Conservation (phyloP, 306 rosid genomes). For the Phaseolus lunatus region DNA sequence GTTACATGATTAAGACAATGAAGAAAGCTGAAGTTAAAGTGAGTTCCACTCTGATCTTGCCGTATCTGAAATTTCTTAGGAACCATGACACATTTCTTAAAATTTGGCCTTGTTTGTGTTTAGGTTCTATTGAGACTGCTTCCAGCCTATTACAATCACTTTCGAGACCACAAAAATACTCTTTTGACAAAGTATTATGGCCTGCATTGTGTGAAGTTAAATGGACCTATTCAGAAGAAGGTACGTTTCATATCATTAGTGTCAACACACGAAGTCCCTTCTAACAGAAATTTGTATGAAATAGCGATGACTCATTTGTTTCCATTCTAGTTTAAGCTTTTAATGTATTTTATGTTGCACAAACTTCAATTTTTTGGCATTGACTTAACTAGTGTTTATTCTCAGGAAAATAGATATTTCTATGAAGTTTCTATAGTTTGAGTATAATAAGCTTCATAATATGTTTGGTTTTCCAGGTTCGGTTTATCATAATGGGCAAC, state of each 20-base stretch:
- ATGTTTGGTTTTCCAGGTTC: constrained; percentile 63
- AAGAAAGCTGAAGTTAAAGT: constrained; percentile 93
- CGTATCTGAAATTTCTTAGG: constrained; percentile 27
- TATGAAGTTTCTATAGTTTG: not conserved
- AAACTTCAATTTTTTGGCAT: constrained; percentile 1
- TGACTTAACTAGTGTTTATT: constrained; percentile 11
- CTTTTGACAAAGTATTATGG: constrained; percentile 87
- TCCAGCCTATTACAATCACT: constrained; percentile 82
- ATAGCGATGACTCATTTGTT: not conserved
- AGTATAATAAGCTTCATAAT: not conserved
- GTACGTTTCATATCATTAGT: constrained; percentile 46
- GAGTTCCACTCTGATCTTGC: constrained; percentile 45
- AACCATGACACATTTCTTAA: not conserved
- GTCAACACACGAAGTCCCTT: not conserved
- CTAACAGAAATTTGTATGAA: constrained; percentile 10
- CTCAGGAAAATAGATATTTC: not conserved
- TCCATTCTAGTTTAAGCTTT: not conserved
- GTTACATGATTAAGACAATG: constrained; percentile 96
- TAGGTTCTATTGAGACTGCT: constrained; percentile 89
- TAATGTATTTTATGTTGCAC: not conserved
- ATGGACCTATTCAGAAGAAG: constrained; percentile 83
- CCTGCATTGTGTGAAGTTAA: constrained; percentile 86
- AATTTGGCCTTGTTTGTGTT: constrained; percentile 11
- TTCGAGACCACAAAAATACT: constrained; percentile 73
- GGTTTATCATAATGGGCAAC: constrained; percentile 95